Evolutionary conservation across 805 yeast species (phyloP).

Genomic region (Wickerhamomyces pijperi): DNA sequence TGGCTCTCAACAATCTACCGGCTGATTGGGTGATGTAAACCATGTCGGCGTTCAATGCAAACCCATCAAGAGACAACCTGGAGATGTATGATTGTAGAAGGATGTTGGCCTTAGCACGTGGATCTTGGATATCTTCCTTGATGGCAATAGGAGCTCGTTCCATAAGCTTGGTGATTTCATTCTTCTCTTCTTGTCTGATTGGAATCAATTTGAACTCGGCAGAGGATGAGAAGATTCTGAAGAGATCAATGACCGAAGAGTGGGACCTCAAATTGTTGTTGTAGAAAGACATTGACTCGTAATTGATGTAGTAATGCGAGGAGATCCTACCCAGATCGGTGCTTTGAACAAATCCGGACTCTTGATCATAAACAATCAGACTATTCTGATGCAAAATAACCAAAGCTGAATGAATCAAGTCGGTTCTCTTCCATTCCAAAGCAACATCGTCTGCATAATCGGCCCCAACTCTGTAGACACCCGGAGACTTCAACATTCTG

Average conservation of each 20-base stretch:
- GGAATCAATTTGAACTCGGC: slow-evolving; percentile 81
- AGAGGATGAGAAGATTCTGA: slow-evolving; percentile 68
- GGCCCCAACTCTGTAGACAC: slow-evolving; percentile 62
- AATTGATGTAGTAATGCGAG: slow-evolving; percentile 73
- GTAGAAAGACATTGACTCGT: slow-evolving; percentile 62
- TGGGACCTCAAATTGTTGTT: slow-evolving; percentile 52
- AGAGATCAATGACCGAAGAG: slow-evolving; percentile 59
- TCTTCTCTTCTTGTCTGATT: slow-evolving; percentile 75
- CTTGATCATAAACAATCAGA: slow-evolving; percentile 48
- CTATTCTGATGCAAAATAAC: slow-evolving; percentile 40
- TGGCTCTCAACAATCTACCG: slow-evolving; percentile 76
- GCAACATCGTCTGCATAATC: slow-evolving; percentile 42
- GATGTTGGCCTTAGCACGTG: slow-evolving; percentile 68
- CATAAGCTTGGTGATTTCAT: slow-evolving; percentile 56
- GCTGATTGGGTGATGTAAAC: slow-evolving; percentile 88
- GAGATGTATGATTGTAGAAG: slow-evolving; percentile 85
- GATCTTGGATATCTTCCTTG: slow-evolving; percentile 57
- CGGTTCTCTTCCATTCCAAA: slow-evolving; percentile 44
- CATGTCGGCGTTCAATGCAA: slow-evolving; percentile 90
- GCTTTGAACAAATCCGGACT: slow-evolving; percentile 35
- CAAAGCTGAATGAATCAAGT: slow-evolving; percentile 71
- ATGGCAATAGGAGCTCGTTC: slow-evolving; percentile 82
- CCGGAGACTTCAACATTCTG: slow-evolving; percentile 67
- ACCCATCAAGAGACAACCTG: slow-evolving; percentile 64
- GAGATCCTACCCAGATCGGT: slow-evolving; percentile 78